Percentiles rank a stretch among this genome's conserved stretches.
These are phyloP conservation scores for Xylaria sp. DNA, from an alignment of 2,329 filamentous ascomycete species.

Conservation along the genomic window DNA sequence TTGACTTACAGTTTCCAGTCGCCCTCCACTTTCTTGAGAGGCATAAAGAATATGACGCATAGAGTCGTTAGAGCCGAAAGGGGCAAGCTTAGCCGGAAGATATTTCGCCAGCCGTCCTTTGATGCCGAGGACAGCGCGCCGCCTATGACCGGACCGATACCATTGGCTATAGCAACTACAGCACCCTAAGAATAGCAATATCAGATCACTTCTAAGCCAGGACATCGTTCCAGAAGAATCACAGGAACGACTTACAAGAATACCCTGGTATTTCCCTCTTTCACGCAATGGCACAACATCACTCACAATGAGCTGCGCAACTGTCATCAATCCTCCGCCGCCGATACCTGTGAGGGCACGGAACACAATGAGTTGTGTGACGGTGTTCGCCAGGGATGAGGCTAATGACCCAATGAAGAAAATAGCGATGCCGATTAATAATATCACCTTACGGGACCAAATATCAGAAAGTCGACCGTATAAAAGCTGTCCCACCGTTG, in stretches of 20 bases:
- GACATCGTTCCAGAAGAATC: neutral
- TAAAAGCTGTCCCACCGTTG: constrained; percentile 59
- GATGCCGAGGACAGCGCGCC: constrained; percentile 42
- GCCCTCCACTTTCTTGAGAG: constrained; percentile 63
- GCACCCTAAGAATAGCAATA: constrained; percentile 52
- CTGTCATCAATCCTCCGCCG: constrained; percentile 48
- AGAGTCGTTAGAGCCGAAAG: constrained; percentile 60
- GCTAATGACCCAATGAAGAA: constrained; percentile 58
- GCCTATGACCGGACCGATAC: constrained; percentile 60
- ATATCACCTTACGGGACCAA: constrained; percentile 57
- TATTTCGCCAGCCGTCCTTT: constrained; percentile 62
- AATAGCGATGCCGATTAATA: constrained; percentile 54
- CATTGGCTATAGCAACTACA: constrained; percentile 64
- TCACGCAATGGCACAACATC: constrained; percentile 48
- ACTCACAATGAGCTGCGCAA: constrained; percentile 48
- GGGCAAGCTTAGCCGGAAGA: constrained; percentile 65
- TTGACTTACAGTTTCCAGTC: constrained; percentile 58
- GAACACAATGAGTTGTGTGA: constrained; percentile 55
- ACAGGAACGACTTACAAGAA: constrained; percentile 51
- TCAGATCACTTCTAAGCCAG: neutral
- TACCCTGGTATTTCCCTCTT: constrained; percentile 50
- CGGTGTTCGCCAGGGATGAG: constrained; percentile 55
- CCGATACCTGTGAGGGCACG: constrained; percentile 53
- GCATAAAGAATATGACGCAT: constrained; percentile 66
- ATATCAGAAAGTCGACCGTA: constrained; percentile 60